Evolutionary conservation across 192 early-diverging fungal species (phyloP), one percentile per base, ranked within the genome.

Genomic region (Coemansia sp.): DNA sequence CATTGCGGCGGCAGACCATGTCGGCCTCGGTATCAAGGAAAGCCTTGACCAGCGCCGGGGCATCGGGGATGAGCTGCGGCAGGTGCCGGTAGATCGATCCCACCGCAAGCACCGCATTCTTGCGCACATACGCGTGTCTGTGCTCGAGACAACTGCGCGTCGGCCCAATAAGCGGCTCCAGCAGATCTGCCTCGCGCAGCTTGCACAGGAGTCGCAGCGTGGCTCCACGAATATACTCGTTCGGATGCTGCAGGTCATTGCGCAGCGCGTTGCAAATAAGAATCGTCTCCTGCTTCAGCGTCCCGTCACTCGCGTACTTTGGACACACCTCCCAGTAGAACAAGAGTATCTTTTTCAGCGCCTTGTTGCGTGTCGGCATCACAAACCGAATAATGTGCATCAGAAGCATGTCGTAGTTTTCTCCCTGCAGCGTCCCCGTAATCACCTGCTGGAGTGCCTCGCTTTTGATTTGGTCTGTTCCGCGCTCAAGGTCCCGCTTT

Each of bases 341-440:
- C 62, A 96, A 89, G 55, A 96, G 86, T 44, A 99, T 86, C 81
- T 99, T 99, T 87, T 99, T 99, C 49, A 99, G 88, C 71, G 87
- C 74, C 84, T 99, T 99, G 88, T 94, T 95, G 77, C 92, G 94
- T 19, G 91, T 92, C 32, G 96, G 97, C 87, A 97, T 88, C 37
- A 98, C 93, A 77, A 97, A 98, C 62, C 95, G 94, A 83, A 99
- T 99, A 71, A 99, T 90, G 75, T 96, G 95, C 93, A 99, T 95
- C 54, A 99, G 87, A 46, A 99, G 85, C 75, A 89, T 85, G 48
- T 90, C 88, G 75, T 89, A 86, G 39, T 92, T 91, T 69, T 99
- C 96, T 45, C 97, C 97, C 72, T 98, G 95, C 40, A 97, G 76
- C 87, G 96, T 95, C 42, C 89, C 87, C 25, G 90, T 84, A 43